Conservation (phyloP, 2,329 filamentous ascomycete genomes). For the Shiraia bambusicola region DNA sequence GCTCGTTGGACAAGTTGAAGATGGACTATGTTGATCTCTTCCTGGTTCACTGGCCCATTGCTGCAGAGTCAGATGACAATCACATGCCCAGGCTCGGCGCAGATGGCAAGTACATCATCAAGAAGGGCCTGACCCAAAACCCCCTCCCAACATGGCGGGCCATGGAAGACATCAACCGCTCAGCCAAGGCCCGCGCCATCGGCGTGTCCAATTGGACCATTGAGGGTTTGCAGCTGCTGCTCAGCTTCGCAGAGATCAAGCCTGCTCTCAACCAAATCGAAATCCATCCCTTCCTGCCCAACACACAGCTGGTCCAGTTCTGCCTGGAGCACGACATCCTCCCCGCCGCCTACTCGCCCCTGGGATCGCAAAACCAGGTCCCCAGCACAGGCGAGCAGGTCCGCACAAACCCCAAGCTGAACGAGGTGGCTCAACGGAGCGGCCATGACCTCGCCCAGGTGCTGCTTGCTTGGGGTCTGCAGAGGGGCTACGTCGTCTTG, state of each 20-base stretch:
- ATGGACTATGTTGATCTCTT: slow-evolving; percentile 69
- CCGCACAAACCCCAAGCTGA: slow-evolving; percentile 66
- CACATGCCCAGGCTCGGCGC: slow-evolving; percentile 58
- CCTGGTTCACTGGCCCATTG: slow-evolving; percentile 63
- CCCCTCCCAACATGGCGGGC: slow-evolving; percentile 67
- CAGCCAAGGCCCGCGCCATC: slow-evolving; percentile 65
- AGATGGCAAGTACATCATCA: slow-evolving; percentile 62
- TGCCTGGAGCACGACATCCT: slow-evolving; percentile 61
- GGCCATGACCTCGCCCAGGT: slow-evolving; percentile 76
- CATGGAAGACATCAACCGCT: slow-evolving; percentile 62
- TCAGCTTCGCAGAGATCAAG: slow-evolving; percentile 64
- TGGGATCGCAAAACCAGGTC: slow-evolving; percentile 70
- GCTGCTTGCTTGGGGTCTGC: slow-evolving; percentile 79
- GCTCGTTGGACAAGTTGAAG: slow-evolving; percentile 64
- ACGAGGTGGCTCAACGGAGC: slow-evolving; percentile 70
- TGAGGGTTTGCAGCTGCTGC: slow-evolving; percentile 67
- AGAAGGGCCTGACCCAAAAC: slow-evolving; percentile 67
- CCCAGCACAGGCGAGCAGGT: slow-evolving; percentile 69
- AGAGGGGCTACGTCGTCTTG: slow-evolving; percentile 60
- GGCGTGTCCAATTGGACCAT: slow-evolving; percentile 75
- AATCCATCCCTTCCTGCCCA: slow-evolving; percentile 73
- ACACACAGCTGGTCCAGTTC: slow-evolving; percentile 60
- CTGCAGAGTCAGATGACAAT: slow-evolving; percentile 54
- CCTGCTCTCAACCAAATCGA: slow-evolving; percentile 74
- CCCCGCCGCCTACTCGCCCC: slow-evolving; percentile 66